Evolutionary conservation across 2,329 filamentous ascomycete species (phyloP).

Genomic region (Colletotrichum salicis): DNA sequence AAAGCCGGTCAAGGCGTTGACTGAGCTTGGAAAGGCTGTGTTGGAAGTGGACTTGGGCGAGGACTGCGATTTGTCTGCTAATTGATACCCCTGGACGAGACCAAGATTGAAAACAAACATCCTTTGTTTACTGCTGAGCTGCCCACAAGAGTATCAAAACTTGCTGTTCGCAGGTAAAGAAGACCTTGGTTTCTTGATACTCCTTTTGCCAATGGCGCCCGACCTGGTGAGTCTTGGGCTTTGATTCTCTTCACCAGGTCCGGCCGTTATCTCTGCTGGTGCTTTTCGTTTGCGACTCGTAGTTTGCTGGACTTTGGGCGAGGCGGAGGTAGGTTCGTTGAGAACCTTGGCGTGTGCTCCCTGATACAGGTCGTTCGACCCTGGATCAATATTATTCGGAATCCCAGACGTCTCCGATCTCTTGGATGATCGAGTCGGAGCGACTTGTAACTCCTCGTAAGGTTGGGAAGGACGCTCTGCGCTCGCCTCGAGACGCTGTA

Average conservation of each 20-base stretch:
- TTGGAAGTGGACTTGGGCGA: slow-evolving; percentile 53
- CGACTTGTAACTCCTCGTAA: neutral
- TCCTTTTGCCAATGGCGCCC: neutral
- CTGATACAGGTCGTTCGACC: neutral
- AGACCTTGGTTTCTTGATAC: neutral
- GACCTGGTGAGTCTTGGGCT: neutral
- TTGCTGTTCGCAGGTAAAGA: neutral
- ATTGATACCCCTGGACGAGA: slow-evolving; percentile 7
- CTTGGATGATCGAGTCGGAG: neutral
- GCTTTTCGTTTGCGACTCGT: neutral
- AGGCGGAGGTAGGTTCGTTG: neutral
- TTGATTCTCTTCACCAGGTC: too few species aligned
- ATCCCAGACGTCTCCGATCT: neutral
- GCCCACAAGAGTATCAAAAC: neutral
- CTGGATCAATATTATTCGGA: neutral
- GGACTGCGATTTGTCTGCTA: slow-evolving; percentile 15
- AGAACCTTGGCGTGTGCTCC: neutral
- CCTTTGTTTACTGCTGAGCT: neutral
- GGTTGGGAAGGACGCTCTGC: neutral
- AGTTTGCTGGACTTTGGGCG: neutral
- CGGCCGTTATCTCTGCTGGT: neutral
- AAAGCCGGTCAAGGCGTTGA: slow-evolving; percentile 58
- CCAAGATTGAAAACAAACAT: neutral
- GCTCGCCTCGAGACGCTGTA: slow-evolving; percentile 48
- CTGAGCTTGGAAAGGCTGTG: slow-evolving; percentile 56